phyloP scores from a whole-genome alignment of 2,329 filamentous ascomycete genomes.

The Calonectria crousiana region DNA sequence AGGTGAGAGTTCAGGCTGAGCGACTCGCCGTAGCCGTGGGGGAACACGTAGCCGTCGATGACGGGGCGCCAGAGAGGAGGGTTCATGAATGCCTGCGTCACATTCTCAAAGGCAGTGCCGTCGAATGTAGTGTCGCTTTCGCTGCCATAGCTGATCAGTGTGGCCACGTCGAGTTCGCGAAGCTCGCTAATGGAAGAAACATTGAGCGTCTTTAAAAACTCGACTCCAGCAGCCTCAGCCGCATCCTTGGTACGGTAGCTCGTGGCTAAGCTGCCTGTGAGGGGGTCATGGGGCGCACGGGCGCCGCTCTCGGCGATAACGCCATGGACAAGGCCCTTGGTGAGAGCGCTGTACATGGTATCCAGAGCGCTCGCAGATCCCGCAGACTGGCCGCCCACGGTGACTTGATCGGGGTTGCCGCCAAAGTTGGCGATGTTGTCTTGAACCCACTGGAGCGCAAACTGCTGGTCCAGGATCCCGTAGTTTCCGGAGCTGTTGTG shows the following conservation, averaged over 20 bases:
- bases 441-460: constrained; percentile 17
- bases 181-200: not conserved
- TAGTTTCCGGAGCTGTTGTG: constrained; percentile 12
- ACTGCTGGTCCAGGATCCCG: constrained; percentile 9
- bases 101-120: constrained; percentile 5
- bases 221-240: not conserved
- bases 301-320: constrained; percentile 7
- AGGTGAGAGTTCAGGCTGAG: not conserved
- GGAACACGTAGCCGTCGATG: constrained; percentile 6
- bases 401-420: constrained; percentile 10
- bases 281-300: not conserved
- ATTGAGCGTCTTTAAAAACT: not conserved
- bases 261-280: constrained; percentile 3
- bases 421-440: constrained; percentile 18
- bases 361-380: constrained; percentile 1
- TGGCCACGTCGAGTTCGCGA: not conserved
- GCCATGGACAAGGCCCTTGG: constrained; percentile 5
- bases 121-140: not conserved
- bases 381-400: constrained; percentile 8
- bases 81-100: constrained; percentile 9
- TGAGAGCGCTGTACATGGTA: constrained; percentile 8
- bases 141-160: not conserved
- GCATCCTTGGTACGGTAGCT: not conserved
- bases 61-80: constrained; percentile 4
- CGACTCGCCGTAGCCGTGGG: constrained; percentile 1